Evolutionary conservation across 2,329 filamentous ascomycete genomes (phyloP), one percentile per base, ranked within the genome.

Genomic region (Botrytis pseudocinerea): DNA sequence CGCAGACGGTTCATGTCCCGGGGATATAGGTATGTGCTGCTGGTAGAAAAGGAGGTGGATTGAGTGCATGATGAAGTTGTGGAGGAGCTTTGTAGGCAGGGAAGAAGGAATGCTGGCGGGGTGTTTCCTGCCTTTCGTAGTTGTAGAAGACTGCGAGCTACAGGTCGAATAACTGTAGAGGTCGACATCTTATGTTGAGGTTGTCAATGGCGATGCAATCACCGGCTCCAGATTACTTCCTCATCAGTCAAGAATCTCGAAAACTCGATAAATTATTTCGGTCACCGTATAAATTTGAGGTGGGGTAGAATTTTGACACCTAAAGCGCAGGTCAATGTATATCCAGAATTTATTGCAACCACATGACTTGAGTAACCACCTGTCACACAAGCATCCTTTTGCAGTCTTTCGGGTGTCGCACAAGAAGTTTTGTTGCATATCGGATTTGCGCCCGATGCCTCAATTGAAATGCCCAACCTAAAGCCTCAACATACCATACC

Each of bases 1-100:
- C 96, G 92, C 75, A 89, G 85, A 76, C 88, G 90, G 85, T 93
- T 98, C 84, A 89, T 89, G 84, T 98, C 95, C 80, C 90, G 89
- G 44, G 81, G 80, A 66, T 76, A 80, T 54, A 74, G 66, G 51
- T 71, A 69, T 57, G 74, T 74, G 32, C 78, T 64, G 35, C 71
- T 79, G 69, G 76, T 81, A 35, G 80, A 81, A 76, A 82, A 82
- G 66, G 77, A 64, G 70, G 78, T 76, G 71, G 71, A 76, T 76
- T 80, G 80, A 32, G 68, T 64, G 32, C 44, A 59, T 61, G 70
- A 70, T 57, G 78, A 76, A 18, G n/a, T 71, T 38, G 46, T 65
- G 63, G 48, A 69, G 63, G 62, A 69, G 32, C 57, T 57, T 22
- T 76, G 69, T 59, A 79, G 72, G 54, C 78, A 78, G 1, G 81